Evolutionary conservation across 306 rosid genomes (phyloP).

Genomic region (Pterocarpus macrocarpus): DNA sequence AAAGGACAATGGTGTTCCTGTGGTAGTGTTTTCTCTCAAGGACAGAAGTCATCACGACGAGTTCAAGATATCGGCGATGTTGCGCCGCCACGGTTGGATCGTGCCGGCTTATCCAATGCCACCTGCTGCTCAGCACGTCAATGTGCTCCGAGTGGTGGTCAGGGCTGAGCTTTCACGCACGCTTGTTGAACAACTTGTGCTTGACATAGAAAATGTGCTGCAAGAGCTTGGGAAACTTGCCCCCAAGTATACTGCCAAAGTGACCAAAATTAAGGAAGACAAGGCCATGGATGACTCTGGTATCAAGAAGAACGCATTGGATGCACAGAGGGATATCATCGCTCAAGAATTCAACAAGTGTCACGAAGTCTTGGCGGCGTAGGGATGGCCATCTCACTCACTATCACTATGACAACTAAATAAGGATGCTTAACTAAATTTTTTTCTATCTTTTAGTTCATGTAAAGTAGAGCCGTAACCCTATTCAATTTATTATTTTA

Average conservation of each 20-base stretch:
- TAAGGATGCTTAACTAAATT: constrained; percentile 20
- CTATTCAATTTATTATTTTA: too few relatives aligned
- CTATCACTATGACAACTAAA: neutral
- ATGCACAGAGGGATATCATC: constrained; percentile 49
- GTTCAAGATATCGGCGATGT: constrained; percentile 59
- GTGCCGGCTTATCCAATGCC: constrained; percentile 80
- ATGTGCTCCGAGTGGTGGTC: constrained; percentile 63
- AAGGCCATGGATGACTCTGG: neutral
- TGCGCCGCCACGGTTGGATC: constrained; percentile 66
- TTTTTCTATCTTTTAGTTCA: too few relatives aligned
- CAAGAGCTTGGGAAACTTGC: constrained; percentile 54
- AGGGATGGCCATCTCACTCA: constrained; percentile 6
- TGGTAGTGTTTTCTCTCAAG: constrained; percentile 81
- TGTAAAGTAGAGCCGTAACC: too few relatives aligned
- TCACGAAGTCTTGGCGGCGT: constrained; percentile 49
- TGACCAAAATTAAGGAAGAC: neutral
- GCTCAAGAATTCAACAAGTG: constrained; percentile 45
- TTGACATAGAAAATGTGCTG: constrained; percentile 56
- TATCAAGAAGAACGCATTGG: constrained; percentile 38
- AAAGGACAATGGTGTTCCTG: constrained; percentile 84
- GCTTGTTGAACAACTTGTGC: constrained; percentile 57
- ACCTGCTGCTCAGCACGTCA: constrained; percentile 61
- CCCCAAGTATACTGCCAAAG: neutral
- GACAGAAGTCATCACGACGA: constrained; percentile 61
- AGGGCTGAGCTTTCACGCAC: constrained; percentile 65